phyloP scores from a whole-genome alignment of 257 asterid genomes.

The Prunella vulgaris region DNA sequence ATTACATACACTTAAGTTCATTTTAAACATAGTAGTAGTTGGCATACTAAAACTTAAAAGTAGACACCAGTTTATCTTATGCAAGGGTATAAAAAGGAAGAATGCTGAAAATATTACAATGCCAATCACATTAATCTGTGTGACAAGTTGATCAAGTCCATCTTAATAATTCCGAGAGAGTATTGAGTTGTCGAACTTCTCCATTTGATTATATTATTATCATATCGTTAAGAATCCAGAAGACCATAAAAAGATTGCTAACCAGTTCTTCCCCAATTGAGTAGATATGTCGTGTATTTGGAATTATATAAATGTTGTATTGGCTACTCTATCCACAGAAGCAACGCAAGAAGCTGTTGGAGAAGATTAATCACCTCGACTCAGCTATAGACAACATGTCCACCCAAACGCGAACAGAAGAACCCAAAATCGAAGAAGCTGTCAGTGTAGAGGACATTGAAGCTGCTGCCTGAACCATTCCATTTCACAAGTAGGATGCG shows the following conservation, averaged over 20 bases:
- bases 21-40: not conserved
- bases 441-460: slow-evolving; percentile 42
- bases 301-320: not conserved
- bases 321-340: slow-evolving; percentile 36
- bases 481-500: not conserved
- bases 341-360: slow-evolving; percentile 58
- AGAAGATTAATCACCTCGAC: slow-evolving; percentile 70
- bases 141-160: not conserved
- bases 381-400: slow-evolving; percentile 67
- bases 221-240: not conserved
- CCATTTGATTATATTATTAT: not conserved
- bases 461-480: slow-evolving; percentile 35
- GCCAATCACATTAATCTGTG: too few relatives aligned
- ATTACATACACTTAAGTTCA: not conserved
- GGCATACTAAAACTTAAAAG: not conserved
- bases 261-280: not conserved
- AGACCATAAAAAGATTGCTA: not conserved
- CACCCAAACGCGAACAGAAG: slow-evolving; percentile 41
- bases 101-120: not conserved
- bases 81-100: not conserved
- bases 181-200: not conserved
- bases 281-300: not conserved
- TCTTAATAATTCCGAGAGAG: not conserved
- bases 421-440: slow-evolving; percentile 36
- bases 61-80: too few relatives aligned